Base-by-base conservation (phyloP, 495 filamentous ascomycete species). In the Talaromyces borbonicus region DNA sequence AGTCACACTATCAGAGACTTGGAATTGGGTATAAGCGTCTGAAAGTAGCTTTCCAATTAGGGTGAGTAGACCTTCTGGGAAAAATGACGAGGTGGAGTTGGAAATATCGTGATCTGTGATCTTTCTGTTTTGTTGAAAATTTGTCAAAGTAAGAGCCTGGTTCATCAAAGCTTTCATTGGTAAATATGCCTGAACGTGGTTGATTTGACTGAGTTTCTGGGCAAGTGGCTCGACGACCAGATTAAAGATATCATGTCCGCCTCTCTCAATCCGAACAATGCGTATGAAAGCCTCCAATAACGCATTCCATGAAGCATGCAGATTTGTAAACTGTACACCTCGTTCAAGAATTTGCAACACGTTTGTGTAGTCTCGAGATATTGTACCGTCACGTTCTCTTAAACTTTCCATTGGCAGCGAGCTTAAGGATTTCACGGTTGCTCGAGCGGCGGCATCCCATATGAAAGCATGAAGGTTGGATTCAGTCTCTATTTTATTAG, bases 171-270 rank as follows among this genome's bases (percentile, higher is more conserved):
- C 60, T 5, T 56, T 56, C 15, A 53, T 55, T 5, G 64, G 60
- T 12, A 56, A 25, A 49, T 58, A 65, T 1, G 56, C 48, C 19
- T 58, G 49, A 3, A 20, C 39, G 25, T 49, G 46, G 12, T 49
- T 32, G 22, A 64, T 35, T 23, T 24, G 40, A 37, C 56, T 52
- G 22, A 68, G 51, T 12, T 46, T 55, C 38, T 77, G 78, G 4
- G 85, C 77, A 16, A 95, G 57, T 8, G 86, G 87, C 47, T 90
- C 87, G 22, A 87, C 66, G 9, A 85, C 68, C 22, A 77, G 69
- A 15, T 77, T 65, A 2, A 77, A 73, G 18, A 80, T 67, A 2
- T 73, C 76, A 4, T 69, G 72, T 47, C 85, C 78, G 5, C 87
- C 85, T 31, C 77, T 75, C 49, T 90, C 83, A 7, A 67, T 64